Evolutionary conservation across 2,329 filamentous ascomycete species (phyloP).

Genomic region (Claviceps humidiphila): DNA sequence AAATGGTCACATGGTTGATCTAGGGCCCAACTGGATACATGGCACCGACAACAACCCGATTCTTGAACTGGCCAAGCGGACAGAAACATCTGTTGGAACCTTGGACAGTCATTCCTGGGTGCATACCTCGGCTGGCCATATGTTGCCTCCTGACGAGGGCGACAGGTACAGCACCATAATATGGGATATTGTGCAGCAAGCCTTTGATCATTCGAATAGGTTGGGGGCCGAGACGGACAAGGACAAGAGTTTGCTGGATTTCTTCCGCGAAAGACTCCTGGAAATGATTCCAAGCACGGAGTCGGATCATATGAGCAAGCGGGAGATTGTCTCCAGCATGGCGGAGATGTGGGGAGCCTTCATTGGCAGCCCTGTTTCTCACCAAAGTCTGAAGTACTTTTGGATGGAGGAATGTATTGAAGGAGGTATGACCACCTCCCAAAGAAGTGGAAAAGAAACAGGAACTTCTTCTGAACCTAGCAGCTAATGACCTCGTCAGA

Average conservation of each 20-base stretch:
- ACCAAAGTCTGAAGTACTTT: constrained; percentile 61
- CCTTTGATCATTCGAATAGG: constrained; percentile 53
- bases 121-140: constrained; percentile 41
- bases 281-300: constrained; percentile 33
- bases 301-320: constrained; percentile 24
- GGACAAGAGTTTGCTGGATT: constrained; percentile 38
- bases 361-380: constrained; percentile 49
- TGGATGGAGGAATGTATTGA: constrained; percentile 70
- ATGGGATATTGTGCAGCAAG: constrained; percentile 56
- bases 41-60: constrained; percentile 61
- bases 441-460: background rate
- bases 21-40: constrained; percentile 72
- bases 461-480: background rate
- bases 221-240: constrained; percentile 33
- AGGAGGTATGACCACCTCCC: constrained; percentile 33
- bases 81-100: constrained; percentile 34
- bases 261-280: constrained; percentile 32
- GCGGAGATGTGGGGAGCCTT: constrained; percentile 59
- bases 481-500: constrained; percentile 22
- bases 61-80: constrained; percentile 49
- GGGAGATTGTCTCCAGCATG: constrained; percentile 34
- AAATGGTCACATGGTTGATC: constrained; percentile 37
- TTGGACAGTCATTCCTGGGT: constrained; percentile 41
- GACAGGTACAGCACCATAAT: constrained; percentile 38
- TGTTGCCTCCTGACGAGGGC: constrained; percentile 33